Evolutionary conservation across 2,329 filamentous ascomycete genomes (phyloP).

Genomic region (Chaetomiaceae sp.): DNA sequence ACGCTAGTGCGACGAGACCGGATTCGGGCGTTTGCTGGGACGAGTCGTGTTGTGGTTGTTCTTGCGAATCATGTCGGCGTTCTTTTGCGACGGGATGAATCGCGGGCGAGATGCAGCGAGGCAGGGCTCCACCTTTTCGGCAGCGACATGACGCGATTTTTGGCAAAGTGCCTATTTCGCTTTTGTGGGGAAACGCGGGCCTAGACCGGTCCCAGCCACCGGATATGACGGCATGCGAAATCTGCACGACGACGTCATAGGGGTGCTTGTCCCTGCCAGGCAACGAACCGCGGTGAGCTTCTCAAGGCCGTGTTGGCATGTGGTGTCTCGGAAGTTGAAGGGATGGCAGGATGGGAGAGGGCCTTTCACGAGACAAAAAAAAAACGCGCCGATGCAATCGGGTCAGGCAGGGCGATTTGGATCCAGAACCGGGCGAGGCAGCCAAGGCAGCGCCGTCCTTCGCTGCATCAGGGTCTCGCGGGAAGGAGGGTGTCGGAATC

Average conservation of each 20-base stretch:
- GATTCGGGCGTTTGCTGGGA: no score
- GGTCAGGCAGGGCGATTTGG: background rate
- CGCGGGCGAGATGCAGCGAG: background rate
- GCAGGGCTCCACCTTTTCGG: background rate
- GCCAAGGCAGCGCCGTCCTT: background rate
- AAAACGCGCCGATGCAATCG: no score
- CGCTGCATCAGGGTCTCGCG: conserved; percentile 17
- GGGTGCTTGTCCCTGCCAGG: background rate
- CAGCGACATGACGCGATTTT: conserved; percentile 15
- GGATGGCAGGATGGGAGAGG: background rate
- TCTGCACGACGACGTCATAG: conserved; percentile 20
- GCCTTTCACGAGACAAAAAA: background rate
- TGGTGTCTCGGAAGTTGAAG: background rate
- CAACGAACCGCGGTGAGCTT: background rate
- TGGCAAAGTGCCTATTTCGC: conserved; percentile 3
- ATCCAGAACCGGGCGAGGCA: background rate
- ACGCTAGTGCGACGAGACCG: background rate
- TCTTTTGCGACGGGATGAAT: no score
- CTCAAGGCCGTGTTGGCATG: background rate
- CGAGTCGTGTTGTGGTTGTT: background rate
- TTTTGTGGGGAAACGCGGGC: conserved; percentile 5
- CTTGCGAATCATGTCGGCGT: no score
- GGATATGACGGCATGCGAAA: conserved; percentile 23
- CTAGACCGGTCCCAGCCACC: conserved; percentile 18
- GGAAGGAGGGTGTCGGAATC: background rate